Conservation (phyloP, 2,329 filamentous ascomycete species). For the Rhynchosporium graminicola region DNA sequence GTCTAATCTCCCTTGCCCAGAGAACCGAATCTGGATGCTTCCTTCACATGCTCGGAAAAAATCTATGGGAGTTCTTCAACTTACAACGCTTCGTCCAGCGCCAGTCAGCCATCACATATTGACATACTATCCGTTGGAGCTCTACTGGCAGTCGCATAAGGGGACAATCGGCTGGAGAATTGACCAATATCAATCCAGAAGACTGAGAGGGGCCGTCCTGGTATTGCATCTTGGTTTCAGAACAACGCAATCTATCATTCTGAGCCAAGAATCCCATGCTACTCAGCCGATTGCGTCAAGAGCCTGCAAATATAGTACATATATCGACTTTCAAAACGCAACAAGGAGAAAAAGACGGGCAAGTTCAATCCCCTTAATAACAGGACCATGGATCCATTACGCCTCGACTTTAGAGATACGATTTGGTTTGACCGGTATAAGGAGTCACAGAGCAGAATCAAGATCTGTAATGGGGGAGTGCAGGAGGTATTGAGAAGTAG, state of each 20-base stretch:
- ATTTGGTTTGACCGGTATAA: background rate
- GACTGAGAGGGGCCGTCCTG: background rate
- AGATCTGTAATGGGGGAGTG: background rate
- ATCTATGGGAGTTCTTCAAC: background rate
- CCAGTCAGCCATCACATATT: slow-evolving; percentile 8
- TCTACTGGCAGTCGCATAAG: background rate
- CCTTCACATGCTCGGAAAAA: background rate
- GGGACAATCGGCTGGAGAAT: background rate
- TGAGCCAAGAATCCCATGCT: background rate
- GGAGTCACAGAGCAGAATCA: background rate
- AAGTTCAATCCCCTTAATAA: slow-evolving; percentile 2
- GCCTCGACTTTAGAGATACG: background rate
- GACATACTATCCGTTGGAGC: background rate
- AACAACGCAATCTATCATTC: background rate
- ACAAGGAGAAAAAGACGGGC: background rate
- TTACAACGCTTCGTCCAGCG: slow-evolving; percentile 7
- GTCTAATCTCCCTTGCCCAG: background rate
- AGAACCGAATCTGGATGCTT: background rate
- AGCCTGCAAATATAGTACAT: background rate
- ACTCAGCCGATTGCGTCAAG: background rate
- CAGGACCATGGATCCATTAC: slow-evolving; percentile 12
- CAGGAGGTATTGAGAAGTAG: slow-evolving; percentile 2
- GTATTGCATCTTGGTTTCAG: background rate
- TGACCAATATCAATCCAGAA: background rate
- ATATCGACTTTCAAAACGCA: background rate